Percentiles rank a stretch among this genome's conserved stretches.
Evolutionary conservation across 495 filamentous ascomycete genomes (phyloP).

Genomic region (Annulohypoxylon maeteangense): DNA sequence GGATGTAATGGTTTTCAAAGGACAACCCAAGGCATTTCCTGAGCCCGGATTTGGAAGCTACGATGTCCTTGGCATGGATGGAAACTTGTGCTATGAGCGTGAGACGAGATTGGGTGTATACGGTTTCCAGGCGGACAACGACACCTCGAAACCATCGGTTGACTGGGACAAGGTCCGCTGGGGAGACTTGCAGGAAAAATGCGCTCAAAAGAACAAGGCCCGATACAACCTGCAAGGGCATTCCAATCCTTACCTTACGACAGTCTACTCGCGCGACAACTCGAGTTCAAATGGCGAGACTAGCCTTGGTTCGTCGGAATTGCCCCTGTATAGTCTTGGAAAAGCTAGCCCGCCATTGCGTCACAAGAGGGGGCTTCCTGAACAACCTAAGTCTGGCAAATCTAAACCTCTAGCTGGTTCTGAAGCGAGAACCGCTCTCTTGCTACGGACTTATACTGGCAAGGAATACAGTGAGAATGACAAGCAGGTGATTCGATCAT

Average conservation of each 20-base stretch:
- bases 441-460: constrained; percentile 75
- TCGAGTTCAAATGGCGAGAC: constrained; percentile 25
- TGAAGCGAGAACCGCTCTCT: constrained; percentile 70
- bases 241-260: constrained; percentile 47
- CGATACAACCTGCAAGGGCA: constrained; percentile 60
- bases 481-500: constrained; percentile 73
- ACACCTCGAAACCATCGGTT: constrained; percentile 53
- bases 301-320: constrained; percentile 17
- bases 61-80: constrained; percentile 73
- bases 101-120: constrained; percentile 87
- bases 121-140: constrained; percentile 65
- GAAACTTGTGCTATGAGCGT: constrained; percentile 91
- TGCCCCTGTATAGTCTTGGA: constrained; percentile 2
- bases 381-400: constrained; percentile 19
- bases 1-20: constrained; percentile 62
- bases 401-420: constrained; percentile 23
- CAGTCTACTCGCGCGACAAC: constrained; percentile 43
- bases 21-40: constrained; percentile 76
- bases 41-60: constrained; percentile 84
- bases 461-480: constrained; percentile 78
- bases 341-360: constrained; percentile 5
- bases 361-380: constrained; percentile 21
- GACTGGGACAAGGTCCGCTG: constrained; percentile 77
- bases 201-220: constrained; percentile 68
- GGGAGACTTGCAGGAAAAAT: constrained; percentile 74